Base-by-base conservation (phyloP, 2,329 filamentous ascomycete genomes). In the Lachnellula suecica region DNA sequence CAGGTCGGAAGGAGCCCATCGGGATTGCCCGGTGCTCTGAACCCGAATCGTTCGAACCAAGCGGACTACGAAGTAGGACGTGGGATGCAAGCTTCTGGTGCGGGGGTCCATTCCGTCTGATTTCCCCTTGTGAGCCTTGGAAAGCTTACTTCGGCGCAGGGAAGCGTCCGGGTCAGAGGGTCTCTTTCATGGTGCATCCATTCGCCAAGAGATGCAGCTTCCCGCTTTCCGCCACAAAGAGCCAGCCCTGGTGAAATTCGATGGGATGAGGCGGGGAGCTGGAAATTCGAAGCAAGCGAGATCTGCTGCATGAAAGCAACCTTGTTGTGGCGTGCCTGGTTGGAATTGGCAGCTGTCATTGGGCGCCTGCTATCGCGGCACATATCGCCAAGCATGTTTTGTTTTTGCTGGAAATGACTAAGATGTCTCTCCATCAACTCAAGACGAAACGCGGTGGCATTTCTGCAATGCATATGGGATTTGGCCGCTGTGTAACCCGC, bases 291-390 rank as follows among this genome's bases (percentile, higher is more conserved):
- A 10, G 13, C 9, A 44, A 25, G 19, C 41, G 41, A 44, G 44
- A 35, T 35, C 17, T 23, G 17, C 44, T 46, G 44, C 44, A 46
- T 19, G 44, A 19, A 46, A 46, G 17, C 17, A 46, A 34, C 25
- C 44, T 27, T 29, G 25, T 15, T 22, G 13, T n/a, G n/a, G 44
- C 44, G 23, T 34, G 29, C 3, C 13, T 13, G n/a, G 8, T 22
- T 27, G 17, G 24, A 44, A 29, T 17, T 17, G 24, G n/a, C 24
- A 27, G 15, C 24, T 17, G 15, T 44, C 24, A 44, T 44, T 44
- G 42, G 42, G n/a, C 42, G 15, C 13, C 19, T 31, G 42, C 25
- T 44, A 31, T 44, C 42, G 22, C 29, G 22, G 10, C n/a, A n/a
- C n/a, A n/a, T n/a, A n/a, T n/a, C n/a, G n/a, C n/a, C n/a, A n/a